Evolutionary conservation across 495 filamentous ascomycete genomes (phyloP), one percentile per base, ranked within the genome.

Genomic region (Beverwykella pulmonaria): DNA sequence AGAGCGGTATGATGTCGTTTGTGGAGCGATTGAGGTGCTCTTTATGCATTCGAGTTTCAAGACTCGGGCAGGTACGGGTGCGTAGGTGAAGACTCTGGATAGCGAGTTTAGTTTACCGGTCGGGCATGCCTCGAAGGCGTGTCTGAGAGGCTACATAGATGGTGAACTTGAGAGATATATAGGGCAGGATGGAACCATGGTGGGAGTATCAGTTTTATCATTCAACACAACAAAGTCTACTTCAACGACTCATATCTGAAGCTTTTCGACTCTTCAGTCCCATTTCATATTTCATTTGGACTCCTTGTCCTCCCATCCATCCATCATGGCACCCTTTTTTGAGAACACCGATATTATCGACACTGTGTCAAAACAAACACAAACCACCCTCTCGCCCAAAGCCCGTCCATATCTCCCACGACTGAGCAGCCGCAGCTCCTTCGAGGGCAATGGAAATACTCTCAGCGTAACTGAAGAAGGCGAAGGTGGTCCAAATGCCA

Each of bases 401-500:
- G 68, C 73, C 17, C 69, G 74, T 19, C 69, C 70, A 49, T 72
- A 66, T 66, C 64, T 67, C 47, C 54, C 68, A 22, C 72, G 56
- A 58, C 46, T 57, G 22, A 68, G 55, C 22, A 56, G n/a, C 57
- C n/a, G n/a, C 17, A 29, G 23, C 15, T 32, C 64, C 3, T 57
- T 59, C 41, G 46, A 67, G 27, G 63, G 69, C 52, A 66, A 73
- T 68, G 73, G 68, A 59, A 68, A 66, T 63, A 67, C 76, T 34
- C 69, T 87, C 50, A 70, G 80, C 41, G 83, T 86, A 57, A 83
- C 85, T 6, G 32, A 12, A 34, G 32, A 34, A 27, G 81, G 82
- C 20, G 68, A 59, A n/a, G 25, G 74, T 52, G 79, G 76, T 0
- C 56, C 34, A 34, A 81, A 84, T 70, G 80, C 86, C 27, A 83